Evolutionary conservation across 345 rosid genomes (phyloP), one percentile per base, ranked within the genome.

Genomic region (Eutrema heterophyllum): DNA sequence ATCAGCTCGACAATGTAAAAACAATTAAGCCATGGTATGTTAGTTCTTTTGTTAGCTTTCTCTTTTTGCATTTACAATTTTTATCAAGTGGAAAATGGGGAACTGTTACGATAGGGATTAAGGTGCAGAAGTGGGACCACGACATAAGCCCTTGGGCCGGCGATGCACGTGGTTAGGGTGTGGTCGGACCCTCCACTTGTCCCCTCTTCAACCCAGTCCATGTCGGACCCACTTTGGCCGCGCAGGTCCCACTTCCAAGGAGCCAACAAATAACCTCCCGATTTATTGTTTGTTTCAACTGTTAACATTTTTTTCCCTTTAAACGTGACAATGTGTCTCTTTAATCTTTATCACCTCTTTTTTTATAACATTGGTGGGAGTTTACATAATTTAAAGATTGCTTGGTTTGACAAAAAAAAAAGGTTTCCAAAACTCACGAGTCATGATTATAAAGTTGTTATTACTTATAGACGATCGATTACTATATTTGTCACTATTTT

Each of bases 81-180:
- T 33, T 36, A 43, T 21, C 32, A 36, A 29, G 72, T 55, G 54
- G 81, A 64, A 53, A 79, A 61, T 62, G 71, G 65, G 64, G 64
- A 41, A 65, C 60, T 53, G 44, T 75, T 36, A 46, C 46, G 75
- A 71, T 70, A 71, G 61, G 55, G 72, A 51, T 64, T 71, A 64
- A 35, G 72, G 56, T 45, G 71, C 67, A 77, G 43, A 53, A 64
- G 68, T 15, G 75, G 82, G 82, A 81, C 88, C 81, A 81, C 79
- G 49, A 12, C 50, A 73, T 53, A 45, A 71, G 72, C 59, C 67
- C 67, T 75, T 82, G 76, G 85, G 85, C 83, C 68, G 73, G 79
- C 12, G 76, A 41, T 39, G 80, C 89, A 83, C 85, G 88, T 83
- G 88, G 81, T 64, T 79, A 72, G 63, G 78, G 78, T 70, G 71